A percentile compares a stretch with the other conserved stretches of the same genome.
Evolutionary conservation across 495 filamentous ascomycete species (phyloP).

Genomic region (Hyaloscypha finlandica): DNA sequence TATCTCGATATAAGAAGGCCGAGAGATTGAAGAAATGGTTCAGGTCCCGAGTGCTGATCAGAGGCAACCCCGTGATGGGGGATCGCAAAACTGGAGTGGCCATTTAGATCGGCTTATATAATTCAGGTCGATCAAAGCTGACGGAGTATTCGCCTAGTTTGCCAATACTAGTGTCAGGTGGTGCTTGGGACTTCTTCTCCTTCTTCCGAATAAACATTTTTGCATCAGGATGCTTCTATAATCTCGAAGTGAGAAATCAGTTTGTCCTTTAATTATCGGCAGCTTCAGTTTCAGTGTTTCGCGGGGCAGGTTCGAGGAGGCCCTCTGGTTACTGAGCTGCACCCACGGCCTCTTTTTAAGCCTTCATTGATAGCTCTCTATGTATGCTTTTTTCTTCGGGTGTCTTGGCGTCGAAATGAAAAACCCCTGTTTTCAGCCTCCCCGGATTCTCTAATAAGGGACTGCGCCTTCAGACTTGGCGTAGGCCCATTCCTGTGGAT

Average conservation of each 20-base stretch:
- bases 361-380: background rate
- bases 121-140: background rate
- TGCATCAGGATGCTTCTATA: background rate
- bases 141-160: background rate
- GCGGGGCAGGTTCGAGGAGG: too few relatives aligned
- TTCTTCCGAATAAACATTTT: background rate
- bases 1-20: conserved; percentile 6
- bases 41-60: conserved; percentile 13
- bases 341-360: background rate
- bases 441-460: background rate
- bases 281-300: too few relatives aligned
- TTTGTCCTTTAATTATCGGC: background rate
- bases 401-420: background rate
- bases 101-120: conserved; percentile 13
- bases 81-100: background rate
- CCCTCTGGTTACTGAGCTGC: background rate
- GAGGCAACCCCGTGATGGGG: background rate
- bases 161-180: background rate
- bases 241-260: background rate
- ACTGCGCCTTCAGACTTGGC: background rate
- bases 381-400: background rate
- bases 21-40: conserved; percentile 19
- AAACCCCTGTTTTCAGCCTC: background rate
- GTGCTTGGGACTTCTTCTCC: background rate
- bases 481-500: background rate